These are phyloP conservation scores for Neurospora intermedia DNA, from an alignment of 495 filamentous ascomycete species.

Conservation along the genomic window DNA sequence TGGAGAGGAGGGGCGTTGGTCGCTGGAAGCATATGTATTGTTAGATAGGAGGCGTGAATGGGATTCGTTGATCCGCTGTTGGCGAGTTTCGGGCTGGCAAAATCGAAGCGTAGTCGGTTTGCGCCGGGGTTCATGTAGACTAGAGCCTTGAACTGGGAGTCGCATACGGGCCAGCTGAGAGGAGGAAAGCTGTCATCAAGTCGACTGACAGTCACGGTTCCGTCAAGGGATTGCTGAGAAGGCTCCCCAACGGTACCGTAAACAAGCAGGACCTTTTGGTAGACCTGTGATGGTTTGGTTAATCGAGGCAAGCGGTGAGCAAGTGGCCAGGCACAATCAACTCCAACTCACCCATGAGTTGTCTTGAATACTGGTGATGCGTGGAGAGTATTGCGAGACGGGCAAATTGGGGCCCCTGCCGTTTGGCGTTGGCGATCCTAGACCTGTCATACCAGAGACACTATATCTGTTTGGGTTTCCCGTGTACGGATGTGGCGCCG, in stretches of 20 bases:
- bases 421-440: constrained; percentile 46
- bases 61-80: constrained; percentile 56
- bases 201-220: constrained; percentile 66
- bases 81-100: constrained; percentile 67
- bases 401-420: constrained; percentile 42
- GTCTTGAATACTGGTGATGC: constrained; percentile 64
- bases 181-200: constrained; percentile 76
- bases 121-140: constrained; percentile 80
- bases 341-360: constrained; percentile 61
- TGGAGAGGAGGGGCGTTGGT: constrained; percentile 69
- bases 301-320: not conserved
- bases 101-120: constrained; percentile 79
- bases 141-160: constrained; percentile 81
- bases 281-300: constrained; percentile 45
- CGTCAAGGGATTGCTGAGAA: constrained; percentile 59
- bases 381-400: constrained; percentile 67
- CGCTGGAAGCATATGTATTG: constrained; percentile 73
- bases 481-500: constrained; percentile 34
- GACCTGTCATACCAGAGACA: constrained; percentile 42
- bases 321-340: not conserved
- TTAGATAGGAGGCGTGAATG: constrained; percentile 66
- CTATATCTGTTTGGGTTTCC: constrained; percentile 31
- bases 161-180: constrained; percentile 71
- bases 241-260: constrained; percentile 71
- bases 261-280: constrained; percentile 79